phyloP scores from a whole-genome alignment of 1,284 basidiomycete species.

The Irpex lacteus region DNA sequence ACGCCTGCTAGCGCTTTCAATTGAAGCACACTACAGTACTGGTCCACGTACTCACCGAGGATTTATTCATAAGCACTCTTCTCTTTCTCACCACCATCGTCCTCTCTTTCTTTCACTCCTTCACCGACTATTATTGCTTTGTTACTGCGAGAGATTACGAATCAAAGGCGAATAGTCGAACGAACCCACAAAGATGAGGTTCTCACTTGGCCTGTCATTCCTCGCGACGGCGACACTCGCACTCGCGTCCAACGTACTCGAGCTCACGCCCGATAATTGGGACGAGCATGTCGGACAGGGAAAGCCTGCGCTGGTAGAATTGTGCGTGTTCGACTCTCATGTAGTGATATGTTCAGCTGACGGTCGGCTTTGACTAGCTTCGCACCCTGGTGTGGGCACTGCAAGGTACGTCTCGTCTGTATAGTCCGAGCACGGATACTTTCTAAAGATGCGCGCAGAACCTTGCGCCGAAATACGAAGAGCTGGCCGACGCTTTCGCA shows the following conservation, averaged over 20 bases:
- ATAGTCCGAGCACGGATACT: not conserved
- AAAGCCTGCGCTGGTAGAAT: conserved; percentile 84
- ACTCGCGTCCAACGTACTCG: conserved; percentile 78
- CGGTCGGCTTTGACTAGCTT: conserved; percentile 43
- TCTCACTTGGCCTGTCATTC: conserved; percentile 47
- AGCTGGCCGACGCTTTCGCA: conserved; percentile 84
- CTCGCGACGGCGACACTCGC: conserved; percentile 46
- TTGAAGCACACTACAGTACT: not conserved
- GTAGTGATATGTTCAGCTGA: conserved; percentile 3
- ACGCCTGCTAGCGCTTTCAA: too few relatives aligned
- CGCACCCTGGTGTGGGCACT: conserved; percentile 86
- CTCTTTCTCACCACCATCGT: conserved; percentile 1
- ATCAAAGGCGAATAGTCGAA: not conserved
- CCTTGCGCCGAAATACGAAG: conserved; percentile 86
- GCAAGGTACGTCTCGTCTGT: conserved; percentile 56
- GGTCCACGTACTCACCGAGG: conserved; percentile 10
- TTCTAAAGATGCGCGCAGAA: conserved; percentile 42
- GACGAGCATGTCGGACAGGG: conserved; percentile 73
- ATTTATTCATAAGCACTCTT: conserved; percentile 1
- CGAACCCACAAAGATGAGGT: conserved; percentile 46
- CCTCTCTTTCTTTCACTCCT: not conserved
- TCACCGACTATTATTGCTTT: not conserved
- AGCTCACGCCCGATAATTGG: conserved; percentile 76
- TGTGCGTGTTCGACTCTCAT: conserved; percentile 52
- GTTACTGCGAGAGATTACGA: not conserved